Percentiles rank a stretch among this genome's conserved stretches.
These are phyloP conservation scores for Cornus suecica DNA, from an alignment of 148 eudicot species.

Conservation along the genomic window DNA sequence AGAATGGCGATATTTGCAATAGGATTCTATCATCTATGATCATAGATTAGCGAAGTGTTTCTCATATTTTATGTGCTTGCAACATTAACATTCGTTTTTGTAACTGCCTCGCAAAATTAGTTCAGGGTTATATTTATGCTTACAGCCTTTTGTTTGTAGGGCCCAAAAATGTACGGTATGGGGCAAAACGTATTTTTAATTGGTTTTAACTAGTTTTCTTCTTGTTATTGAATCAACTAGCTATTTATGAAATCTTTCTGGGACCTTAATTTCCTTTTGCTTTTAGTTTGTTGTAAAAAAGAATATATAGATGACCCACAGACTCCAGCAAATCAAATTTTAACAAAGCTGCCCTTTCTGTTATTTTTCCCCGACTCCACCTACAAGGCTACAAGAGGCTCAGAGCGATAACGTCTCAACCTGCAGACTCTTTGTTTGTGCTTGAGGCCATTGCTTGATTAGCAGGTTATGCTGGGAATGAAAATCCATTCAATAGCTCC, in stretches of 20 bases:
- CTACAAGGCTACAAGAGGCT: not conserved
- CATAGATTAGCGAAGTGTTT: not conserved
- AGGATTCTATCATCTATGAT: not conserved
- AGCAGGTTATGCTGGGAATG: too few species aligned
- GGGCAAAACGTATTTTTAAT: not conserved
- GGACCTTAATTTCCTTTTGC: not conserved
- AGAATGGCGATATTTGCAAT: not conserved
- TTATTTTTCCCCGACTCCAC: not conserved
- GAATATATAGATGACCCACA: not conserved
- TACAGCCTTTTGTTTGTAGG: not conserved
- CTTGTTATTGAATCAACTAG: not conserved
- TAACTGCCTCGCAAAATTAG: not conserved
- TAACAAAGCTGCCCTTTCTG: not conserved
- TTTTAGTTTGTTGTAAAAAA: not conserved
- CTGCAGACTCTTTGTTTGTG: not conserved
- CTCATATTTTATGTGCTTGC: not conserved
- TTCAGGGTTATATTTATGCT: not conserved
- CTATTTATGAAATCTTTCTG: not conserved
- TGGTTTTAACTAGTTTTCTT: not conserved
- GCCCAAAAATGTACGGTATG: not conserved
- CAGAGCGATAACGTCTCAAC: not conserved
- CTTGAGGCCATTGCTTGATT: conserved; percentile 11
- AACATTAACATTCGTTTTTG: not conserved
- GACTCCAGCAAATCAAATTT: not conserved
- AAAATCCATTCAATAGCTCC: too few species aligned